Conservation (phyloP, 257 asterid genomes). For the Solanum ossicruentum region DNA sequence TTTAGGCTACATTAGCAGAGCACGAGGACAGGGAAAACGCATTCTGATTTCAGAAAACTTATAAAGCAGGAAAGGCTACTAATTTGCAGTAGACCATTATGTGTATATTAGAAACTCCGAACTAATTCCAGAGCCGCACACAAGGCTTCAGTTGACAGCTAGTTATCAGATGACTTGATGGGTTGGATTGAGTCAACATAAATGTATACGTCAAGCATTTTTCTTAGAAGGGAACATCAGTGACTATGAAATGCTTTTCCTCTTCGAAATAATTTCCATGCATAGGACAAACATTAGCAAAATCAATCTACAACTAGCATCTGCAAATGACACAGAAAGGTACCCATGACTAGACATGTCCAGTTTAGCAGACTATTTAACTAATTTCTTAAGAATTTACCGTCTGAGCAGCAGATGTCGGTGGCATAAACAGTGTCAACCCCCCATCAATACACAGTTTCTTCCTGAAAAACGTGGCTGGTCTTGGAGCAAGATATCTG, state of each 20-base stretch:
- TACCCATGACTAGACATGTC: not conserved
- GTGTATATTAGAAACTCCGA: not conserved
- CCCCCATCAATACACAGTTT: slow-evolving; percentile 87
- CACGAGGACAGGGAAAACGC: not conserved
- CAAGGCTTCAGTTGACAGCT: not conserved
- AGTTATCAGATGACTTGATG: not conserved
- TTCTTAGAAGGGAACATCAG: not conserved
- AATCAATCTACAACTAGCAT: not conserved
- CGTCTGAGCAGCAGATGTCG: slow-evolving; percentile 85
- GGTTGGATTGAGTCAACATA: not conserved
- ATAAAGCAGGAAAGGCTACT: not conserved
- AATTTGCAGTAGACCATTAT: not conserved
- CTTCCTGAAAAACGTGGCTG: slow-evolving; percentile 80
- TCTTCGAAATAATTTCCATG: not conserved
- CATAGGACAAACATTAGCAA: not conserved
- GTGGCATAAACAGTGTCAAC: slow-evolving; percentile 90
- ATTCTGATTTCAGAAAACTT: not conserved
- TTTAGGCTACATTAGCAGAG: not conserved
- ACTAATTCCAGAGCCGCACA: not conserved
- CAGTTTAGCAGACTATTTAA: not conserved
- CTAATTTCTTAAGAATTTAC: slow-evolving; percentile 15
- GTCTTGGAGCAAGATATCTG: slow-evolving; percentile 97
- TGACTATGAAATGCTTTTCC: not conserved
- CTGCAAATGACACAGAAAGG: not conserved
- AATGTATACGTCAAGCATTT: not conserved